These are phyloP conservation scores for Lepidium campestre DNA, from an alignment of 441 rosid species.

Conservation along the genomic window DNA sequence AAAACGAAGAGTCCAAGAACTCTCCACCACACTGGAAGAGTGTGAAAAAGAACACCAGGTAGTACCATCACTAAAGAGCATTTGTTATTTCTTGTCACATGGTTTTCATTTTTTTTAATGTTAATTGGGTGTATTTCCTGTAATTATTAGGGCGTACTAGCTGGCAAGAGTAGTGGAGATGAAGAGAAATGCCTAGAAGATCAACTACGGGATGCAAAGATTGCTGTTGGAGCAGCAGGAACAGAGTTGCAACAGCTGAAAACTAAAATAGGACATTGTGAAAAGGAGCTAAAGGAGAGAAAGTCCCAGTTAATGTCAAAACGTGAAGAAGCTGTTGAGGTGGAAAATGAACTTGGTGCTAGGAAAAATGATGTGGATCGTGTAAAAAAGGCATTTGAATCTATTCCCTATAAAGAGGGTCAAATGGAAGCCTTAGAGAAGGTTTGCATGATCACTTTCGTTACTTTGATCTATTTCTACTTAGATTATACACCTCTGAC, in stretches of 20 bases:
- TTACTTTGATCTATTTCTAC: not conserved
- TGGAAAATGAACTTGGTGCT: constrained; percentile 64
- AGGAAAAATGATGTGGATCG: constrained; percentile 67
- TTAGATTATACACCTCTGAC: constrained; percentile 11
- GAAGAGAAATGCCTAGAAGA: constrained; percentile 98
- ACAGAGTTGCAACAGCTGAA: constrained; percentile 84
- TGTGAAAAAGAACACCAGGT: constrained; percentile 94
- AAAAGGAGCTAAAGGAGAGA: constrained; percentile 86
- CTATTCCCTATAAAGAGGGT: constrained; percentile 69
- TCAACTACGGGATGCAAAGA: constrained; percentile 89
- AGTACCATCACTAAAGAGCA: constrained; percentile 9
- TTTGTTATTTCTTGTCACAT: not conserved
- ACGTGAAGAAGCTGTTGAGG: constrained; percentile 72
- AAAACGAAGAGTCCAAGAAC: constrained; percentile 60
- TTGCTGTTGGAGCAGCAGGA: constrained; percentile 83
- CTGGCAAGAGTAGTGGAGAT: constrained; percentile 91
- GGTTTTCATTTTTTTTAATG: constrained; percentile 2
- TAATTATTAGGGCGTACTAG: constrained; percentile 68
- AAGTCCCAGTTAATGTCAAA: constrained; percentile 62
- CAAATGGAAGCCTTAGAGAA: constrained; percentile 87
- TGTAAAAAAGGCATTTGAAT: constrained; percentile 48
- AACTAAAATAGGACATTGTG: constrained; percentile 77
- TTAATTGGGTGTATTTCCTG: constrained; percentile 23
- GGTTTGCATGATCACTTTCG: constrained; percentile 35
- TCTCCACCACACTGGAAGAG: constrained; percentile 64